Percentiles rank a stretch among this genome's conserved stretches.
These are phyloP conservation scores for Penicillium coffeae DNA, from an alignment of 495 filamentous ascomycete species.

Conservation along the genomic window DNA sequence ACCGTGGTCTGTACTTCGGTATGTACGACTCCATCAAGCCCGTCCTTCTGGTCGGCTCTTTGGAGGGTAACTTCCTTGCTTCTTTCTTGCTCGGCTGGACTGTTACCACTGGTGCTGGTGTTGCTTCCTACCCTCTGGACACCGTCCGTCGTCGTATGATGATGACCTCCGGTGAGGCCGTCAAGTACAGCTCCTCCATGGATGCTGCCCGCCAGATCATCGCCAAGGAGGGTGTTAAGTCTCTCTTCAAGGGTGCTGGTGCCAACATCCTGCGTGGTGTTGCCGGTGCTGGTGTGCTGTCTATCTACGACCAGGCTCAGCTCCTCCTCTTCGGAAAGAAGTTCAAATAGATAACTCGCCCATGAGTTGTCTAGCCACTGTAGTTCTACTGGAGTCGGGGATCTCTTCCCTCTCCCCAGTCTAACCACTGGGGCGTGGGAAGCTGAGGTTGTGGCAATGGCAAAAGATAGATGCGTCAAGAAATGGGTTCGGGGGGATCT, in stretches of 20 bases:
- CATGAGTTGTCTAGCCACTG: constrained; percentile 17
- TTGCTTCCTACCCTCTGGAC: constrained; percentile 99
- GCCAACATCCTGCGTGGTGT: constrained; percentile 99
- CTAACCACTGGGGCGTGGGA: constrained; percentile 24
- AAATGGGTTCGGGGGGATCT: constrained; percentile 35
- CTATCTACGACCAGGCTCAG: constrained; percentile 99
- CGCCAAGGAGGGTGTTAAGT: constrained; percentile 92
- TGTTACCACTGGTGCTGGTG: constrained; percentile 99
- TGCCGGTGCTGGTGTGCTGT: constrained; percentile 99
- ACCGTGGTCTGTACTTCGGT: constrained; percentile 99
- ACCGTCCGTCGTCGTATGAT: constrained; percentile 99
- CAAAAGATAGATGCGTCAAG: constrained; percentile 51
- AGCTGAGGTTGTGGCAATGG: constrained; percentile 33
- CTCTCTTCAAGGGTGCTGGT: constrained; percentile 99
- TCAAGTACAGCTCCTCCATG: constrained; percentile 96
- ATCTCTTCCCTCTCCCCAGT: constrained; percentile 20
- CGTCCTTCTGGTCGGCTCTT: constrained; percentile 83
- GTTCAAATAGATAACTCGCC: constrained; percentile 72
- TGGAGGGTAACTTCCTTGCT: constrained; percentile 97
- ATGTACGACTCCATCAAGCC: constrained; percentile 99
- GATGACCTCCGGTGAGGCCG: constrained; percentile 95
- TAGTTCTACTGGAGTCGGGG: constrained; percentile 37
- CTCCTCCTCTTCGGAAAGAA: constrained; percentile 98
- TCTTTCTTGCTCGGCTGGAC: constrained; percentile 98
- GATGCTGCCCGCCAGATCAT: constrained; percentile 95